A percentile compares a stretch with the other conserved stretches of the same genome.
Conservation (phyloP, 768 basidiomycete species). For the Flagelloscypha sp. region DNA sequence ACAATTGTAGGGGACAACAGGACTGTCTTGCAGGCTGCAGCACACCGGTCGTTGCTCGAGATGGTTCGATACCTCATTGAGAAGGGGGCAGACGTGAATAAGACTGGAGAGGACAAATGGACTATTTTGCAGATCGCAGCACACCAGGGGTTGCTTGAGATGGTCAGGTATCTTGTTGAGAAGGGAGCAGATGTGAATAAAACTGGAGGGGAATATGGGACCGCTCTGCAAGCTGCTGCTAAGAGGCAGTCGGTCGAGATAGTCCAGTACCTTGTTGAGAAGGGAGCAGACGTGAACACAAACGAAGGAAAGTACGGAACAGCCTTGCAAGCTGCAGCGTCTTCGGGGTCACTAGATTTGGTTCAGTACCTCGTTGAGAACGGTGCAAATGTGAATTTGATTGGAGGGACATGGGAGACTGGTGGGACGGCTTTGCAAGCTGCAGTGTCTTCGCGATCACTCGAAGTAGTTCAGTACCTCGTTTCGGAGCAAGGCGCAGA, state of each 20-base stretch:
- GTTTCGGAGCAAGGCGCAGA: too few relatives aligned
- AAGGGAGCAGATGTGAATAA: conserved; percentile 7
- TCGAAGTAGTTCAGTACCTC: too few relatives aligned
- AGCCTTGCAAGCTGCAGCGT: conserved; percentile 1
- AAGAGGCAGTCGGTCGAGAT: background rate
- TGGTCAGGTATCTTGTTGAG: conserved; percentile 5
- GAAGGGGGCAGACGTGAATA: conserved; percentile 1
- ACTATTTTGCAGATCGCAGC: conserved; percentile 1
- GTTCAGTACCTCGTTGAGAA: background rate
- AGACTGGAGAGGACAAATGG: background rate
- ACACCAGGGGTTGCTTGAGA: background rate
- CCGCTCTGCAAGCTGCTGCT: conserved; percentile 2
- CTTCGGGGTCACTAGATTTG: background rate
- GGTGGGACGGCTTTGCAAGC: conserved; percentile 3
- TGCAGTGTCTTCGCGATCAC: too few relatives aligned
- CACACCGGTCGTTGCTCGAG: background rate
- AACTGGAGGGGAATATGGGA: background rate
- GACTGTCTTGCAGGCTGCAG: conserved; percentile 3
- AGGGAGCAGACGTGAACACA: conserved; percentile 3
- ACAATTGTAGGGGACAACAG: background rate
- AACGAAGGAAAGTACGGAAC: background rate
- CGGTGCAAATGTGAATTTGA: conserved; percentile 2
- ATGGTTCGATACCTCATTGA: conserved; percentile 1
- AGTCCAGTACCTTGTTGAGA: conserved; percentile 1
- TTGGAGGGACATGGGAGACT: background rate